Conservation (phyloP, 805 yeast species). For the Saccharomyces mikatae region DNA sequence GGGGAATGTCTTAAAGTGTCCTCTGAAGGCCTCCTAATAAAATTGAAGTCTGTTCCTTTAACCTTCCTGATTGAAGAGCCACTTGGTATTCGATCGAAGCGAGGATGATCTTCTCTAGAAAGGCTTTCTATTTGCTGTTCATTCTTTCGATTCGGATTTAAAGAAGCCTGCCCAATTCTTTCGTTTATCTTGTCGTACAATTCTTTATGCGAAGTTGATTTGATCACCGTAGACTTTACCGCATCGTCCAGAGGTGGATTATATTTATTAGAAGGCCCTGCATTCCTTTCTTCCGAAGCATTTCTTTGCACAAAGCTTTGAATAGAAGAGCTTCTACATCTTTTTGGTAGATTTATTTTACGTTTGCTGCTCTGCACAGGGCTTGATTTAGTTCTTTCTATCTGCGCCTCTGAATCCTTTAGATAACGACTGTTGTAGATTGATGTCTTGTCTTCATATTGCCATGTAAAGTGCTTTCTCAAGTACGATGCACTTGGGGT, state of each 20-base stretch:
- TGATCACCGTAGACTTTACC: not conserved
- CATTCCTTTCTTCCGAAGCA: not conserved
- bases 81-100: not conserved
- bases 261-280: not conserved
- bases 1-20: not conserved
- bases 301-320: not conserved
- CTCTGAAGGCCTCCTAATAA: not conserved
- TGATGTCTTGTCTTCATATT: not conserved
- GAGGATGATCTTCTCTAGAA: not conserved
- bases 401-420: not conserved
- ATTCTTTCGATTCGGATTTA: not conserved
- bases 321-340: not conserved
- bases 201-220: not conserved
- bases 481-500: not conserved
- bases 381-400: not conserved
- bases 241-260: not conserved
- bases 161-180: not conserved
- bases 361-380: not conserved
- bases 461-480: not conserved
- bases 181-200: not conserved
- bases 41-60: not conserved
- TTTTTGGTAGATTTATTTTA: not conserved
- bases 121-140: not conserved
- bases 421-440: not conserved
- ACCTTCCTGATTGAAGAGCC: not conserved